Conservation (phyloP, 2,329 filamentous ascomycete species). For the Hansfordia pulvinata region DNA sequence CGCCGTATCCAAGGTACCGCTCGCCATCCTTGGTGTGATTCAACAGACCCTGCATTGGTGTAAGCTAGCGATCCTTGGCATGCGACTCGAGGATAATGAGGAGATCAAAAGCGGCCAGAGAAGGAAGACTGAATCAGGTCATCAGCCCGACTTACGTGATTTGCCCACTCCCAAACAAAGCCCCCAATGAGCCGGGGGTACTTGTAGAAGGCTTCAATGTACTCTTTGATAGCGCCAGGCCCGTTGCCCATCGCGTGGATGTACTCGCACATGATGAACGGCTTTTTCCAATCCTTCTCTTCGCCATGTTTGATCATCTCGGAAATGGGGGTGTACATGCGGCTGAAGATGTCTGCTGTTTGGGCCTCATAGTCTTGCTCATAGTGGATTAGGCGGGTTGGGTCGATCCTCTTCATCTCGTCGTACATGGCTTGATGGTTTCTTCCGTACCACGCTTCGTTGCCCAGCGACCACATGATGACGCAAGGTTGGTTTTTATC, state of each 20-base stretch:
- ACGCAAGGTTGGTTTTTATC: constrained; percentile 48
- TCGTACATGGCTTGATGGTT: constrained; percentile 58
- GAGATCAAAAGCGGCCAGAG: neutral
- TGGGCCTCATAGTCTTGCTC: constrained; percentile 45
- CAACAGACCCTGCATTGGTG: constrained; percentile 22
- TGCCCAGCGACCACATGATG: constrained; percentile 60
- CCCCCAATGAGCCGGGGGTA: constrained; percentile 48
- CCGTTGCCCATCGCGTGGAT: constrained; percentile 60
- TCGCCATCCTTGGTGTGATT: constrained; percentile 26
- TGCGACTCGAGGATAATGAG: neutral
- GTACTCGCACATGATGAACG: constrained; percentile 42
- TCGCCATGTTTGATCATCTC: constrained; percentile 24
- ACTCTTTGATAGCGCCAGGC: constrained; percentile 53
- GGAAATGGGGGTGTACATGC: constrained; percentile 49
- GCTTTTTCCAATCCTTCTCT: constrained; percentile 33
- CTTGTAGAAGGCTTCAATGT: constrained; percentile 50
- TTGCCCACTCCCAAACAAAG: constrained; percentile 52
- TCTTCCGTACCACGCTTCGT: constrained; percentile 56
- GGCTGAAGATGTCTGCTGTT: constrained; percentile 48
- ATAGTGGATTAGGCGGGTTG: constrained; percentile 48
- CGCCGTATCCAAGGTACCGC: constrained; percentile 42
- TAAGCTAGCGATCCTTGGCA: neutral
- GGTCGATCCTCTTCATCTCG: constrained; percentile 42
- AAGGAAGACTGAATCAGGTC: too few species aligned
- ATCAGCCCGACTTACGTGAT: constrained; percentile 33